Evolutionary conservation across 2,329 filamentous ascomycete genomes (phyloP), one percentile per base, ranked within the genome.

Genomic region (Ilyonectria robusta): DNA sequence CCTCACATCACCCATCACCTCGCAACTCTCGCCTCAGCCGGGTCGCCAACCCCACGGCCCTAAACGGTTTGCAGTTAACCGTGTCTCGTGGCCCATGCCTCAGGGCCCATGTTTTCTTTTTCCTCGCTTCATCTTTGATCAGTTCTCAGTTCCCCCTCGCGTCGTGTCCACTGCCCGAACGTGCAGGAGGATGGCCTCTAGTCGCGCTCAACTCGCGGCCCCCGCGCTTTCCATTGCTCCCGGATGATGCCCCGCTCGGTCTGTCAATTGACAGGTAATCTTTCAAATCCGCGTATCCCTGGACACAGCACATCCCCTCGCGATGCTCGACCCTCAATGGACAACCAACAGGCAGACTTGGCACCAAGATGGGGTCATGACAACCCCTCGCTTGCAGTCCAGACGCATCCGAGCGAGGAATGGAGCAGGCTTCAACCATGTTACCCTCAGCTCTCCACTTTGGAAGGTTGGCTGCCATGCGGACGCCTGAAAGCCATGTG

Each of bases 1-100:
- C 56, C 63, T 62, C 56, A 42, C 63, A 64, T 72, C 54, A 65
- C 62, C 50, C 63, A 64, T 72, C 54, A 67, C 62, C 50, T 53
- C 50, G 11, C 42, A 53, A 31, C 47, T 47, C n/a, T 26, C 47
- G 13, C n/a, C 47, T 31, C 4, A 50, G 57, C 31, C 42, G 59
- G 47, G 48, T 33, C 53, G 23, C 47, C 42, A 46, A 65, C 56
- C 71, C 67, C 66, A 71, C 62, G 54, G 42, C 13, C 48, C 33
- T 68, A 68, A 51, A 53, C 62, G 56, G 44, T 62, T 67, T 70
- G 37, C 5, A 67, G 65, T 64, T 64, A 68, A 64, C 35, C 54
- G 66, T 71, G 67, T 70, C 71, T 75, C 64, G 65, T 44, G 57
- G 31, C n/a, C 21, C 59, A 54, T 67, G 50, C 53, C 42, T 61